A percentile compares a stretch with the other conserved stretches of the same genome.
Evolutionary conservation across 2,329 filamentous ascomycete genomes (phyloP).

Genomic region (Geosmithia flava): DNA sequence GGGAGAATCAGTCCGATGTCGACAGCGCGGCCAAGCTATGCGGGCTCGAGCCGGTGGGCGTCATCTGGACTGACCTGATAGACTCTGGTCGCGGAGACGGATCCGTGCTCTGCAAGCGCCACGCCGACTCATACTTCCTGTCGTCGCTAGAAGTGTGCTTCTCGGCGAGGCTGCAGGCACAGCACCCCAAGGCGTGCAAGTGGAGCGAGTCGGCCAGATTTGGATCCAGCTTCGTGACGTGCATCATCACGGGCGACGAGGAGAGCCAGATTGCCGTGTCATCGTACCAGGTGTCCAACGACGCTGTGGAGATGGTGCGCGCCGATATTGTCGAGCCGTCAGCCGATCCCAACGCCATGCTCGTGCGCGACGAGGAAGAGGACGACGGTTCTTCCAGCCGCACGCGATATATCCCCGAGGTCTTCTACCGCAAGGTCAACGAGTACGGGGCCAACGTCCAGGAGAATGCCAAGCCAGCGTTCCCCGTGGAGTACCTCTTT

Average conservation of each 20-base stretch:
- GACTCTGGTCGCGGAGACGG: constrained; percentile 74
- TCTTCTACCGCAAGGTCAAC: constrained; percentile 92
- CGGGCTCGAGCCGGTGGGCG: constrained; percentile 76
- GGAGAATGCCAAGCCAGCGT: constrained; percentile 91
- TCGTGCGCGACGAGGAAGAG: constrained; percentile 86
- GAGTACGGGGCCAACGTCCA: constrained; percentile 95
- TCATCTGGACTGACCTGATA: constrained; percentile 88
- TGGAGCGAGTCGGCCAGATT: constrained; percentile 95
- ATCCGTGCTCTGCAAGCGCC: constrained; percentile 84
- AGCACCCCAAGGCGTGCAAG: constrained; percentile 80
- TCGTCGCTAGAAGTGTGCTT: constrained; percentile 88
- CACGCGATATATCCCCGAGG: constrained; percentile 87
- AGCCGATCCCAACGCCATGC: constrained; percentile 84
- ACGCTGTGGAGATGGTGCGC: constrained; percentile 91
- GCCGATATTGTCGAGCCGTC: constrained; percentile 93
- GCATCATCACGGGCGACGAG: constrained; percentile 87
- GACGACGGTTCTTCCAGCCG: constrained; percentile 57
- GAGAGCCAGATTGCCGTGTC: constrained; percentile 79
- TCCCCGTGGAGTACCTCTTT: constrained; percentile 92
- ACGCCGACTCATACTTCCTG: constrained; percentile 89
- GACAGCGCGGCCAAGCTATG: constrained; percentile 72
- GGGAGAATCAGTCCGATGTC: constrained; percentile 74
- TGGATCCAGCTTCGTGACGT: constrained; percentile 95
- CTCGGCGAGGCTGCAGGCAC: constrained; percentile 75
- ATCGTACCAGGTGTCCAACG: constrained; percentile 89